Percentiles rank a stretch among this genome's conserved stretches.
phyloP scores from a whole-genome alignment of 345 rosid genomes.

The Cardiospermum halicacabum region DNA sequence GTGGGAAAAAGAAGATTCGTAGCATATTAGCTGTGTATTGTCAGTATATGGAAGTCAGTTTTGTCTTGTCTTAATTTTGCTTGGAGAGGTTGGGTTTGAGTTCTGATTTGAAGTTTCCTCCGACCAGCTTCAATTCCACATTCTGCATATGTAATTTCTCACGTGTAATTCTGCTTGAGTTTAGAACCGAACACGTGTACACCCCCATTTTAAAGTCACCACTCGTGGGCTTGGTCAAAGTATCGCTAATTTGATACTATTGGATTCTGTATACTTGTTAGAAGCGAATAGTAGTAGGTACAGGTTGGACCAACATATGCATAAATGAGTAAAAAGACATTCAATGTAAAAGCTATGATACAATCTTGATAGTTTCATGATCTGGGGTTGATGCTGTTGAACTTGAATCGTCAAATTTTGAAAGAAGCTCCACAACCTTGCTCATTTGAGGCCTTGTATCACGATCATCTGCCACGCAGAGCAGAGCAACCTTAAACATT shows the following conservation, averaged over 20 bases:
- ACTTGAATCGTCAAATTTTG: not conserved
- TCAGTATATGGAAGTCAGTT: constrained; percentile 8
- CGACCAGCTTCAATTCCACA: constrained; percentile 1
- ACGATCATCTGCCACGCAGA: constrained; percentile 13
- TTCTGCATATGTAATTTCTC: not conserved
- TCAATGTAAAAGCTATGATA: not conserved
- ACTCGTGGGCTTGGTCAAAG: too few species aligned
- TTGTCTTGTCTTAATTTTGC: constrained; percentile 5
- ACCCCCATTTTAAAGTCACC: too few species aligned
- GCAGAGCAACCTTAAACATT: constrained; percentile 15
- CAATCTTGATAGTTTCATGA: not conserved
- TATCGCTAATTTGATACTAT: too few species aligned
- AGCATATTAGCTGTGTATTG: constrained; percentile 31
- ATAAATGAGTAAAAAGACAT: not conserved
- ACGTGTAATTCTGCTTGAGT: constrained; percentile 18
- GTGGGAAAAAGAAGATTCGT: constrained; percentile 38
- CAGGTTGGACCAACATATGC: too few species aligned
- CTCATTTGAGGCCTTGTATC: constrained; percentile 24
- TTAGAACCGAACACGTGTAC: constrained; percentile 30
- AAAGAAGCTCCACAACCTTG: constrained; percentile 14
- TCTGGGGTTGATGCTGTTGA: constrained; percentile 2
- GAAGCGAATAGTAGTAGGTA: too few species aligned
- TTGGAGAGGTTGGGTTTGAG: constrained; percentile 16
- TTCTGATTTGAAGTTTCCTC: not conserved
- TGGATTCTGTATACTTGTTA: too few species aligned